phyloP scores from a whole-genome alignment of 2,329 filamentous ascomycete species.

The Sporothrix globosa region DNA sequence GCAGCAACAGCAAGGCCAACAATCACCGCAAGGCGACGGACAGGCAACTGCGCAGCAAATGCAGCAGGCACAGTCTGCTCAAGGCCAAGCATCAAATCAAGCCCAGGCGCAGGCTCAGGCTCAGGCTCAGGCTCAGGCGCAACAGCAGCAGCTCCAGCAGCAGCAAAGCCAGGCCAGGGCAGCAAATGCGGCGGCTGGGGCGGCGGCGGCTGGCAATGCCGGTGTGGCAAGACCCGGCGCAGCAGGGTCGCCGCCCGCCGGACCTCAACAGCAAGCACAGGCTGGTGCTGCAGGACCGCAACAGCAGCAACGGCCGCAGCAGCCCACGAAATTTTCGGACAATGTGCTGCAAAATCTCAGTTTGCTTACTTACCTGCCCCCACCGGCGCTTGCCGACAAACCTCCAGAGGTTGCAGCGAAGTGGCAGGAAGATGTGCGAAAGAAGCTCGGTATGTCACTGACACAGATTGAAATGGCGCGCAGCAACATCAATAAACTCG shows the following conservation, averaged over 20 bases:
- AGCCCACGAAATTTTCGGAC: conserved; percentile 44
- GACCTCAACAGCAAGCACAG: conserved; percentile 32
- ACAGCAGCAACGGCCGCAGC: conserved; percentile 36
- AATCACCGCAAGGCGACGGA: conserved; percentile 18
- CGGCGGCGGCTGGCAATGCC: conserved; percentile 27
- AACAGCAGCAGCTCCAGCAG: conserved; percentile 31
- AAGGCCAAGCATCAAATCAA: too few relatives aligned
- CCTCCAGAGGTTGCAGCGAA: conserved; percentile 50
- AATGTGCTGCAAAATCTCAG: conserved; percentile 54
- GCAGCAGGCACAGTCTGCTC: conserved; percentile 26
- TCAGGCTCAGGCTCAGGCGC: conserved; percentile 23
- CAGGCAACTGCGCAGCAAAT: conserved; percentile 32
- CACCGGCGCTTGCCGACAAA: conserved; percentile 49
- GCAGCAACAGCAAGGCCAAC: conserved; percentile 32
- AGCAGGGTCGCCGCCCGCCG: conserved; percentile 36
- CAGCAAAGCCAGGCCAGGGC: conserved; percentile 28
- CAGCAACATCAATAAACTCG: conserved; percentile 48
- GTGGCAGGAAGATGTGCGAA: conserved; percentile 54
- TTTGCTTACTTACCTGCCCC: conserved; percentile 53
- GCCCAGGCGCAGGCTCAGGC: not conserved
- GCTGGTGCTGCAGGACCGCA: conserved; percentile 35
- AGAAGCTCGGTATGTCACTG: conserved; percentile 53
- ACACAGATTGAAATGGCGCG: conserved; percentile 55
- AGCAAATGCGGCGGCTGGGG: not conserved
- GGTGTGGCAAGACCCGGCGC: conserved; percentile 17